Evolutionary conservation across 306 rosid genomes (phyloP).

Genomic region (Sindora glabra): DNA sequence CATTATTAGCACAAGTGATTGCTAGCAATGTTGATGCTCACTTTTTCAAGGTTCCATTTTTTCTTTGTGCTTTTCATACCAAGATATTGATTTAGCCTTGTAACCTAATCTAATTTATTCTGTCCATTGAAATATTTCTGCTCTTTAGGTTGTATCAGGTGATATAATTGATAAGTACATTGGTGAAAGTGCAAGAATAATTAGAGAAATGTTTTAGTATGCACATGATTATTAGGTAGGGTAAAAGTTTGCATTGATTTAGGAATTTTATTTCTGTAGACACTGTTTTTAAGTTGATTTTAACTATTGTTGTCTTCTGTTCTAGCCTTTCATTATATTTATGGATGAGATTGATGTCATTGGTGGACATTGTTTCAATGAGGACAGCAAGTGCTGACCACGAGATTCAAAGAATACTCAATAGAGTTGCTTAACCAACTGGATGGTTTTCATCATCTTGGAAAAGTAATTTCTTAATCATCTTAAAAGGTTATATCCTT

Average conservation of each 20-base stretch:
- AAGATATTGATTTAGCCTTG: neutral
- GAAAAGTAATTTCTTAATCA: constrained; percentile 35
- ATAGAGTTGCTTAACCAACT: constrained; percentile 62
- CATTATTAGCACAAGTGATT: constrained; percentile 50
- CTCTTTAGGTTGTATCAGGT: constrained; percentile 45
- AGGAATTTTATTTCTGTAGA: neutral
- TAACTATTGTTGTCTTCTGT: neutral
- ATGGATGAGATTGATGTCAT: constrained; percentile 67
- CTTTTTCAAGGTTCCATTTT: constrained; percentile 34
- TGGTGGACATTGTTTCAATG: constrained; percentile 55
- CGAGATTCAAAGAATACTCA: constrained; percentile 53
- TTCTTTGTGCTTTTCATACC: neutral
- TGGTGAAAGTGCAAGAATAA: constrained; percentile 53
- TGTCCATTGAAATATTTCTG: neutral
- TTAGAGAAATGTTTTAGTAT: constrained; percentile 56
- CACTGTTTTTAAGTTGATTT: neutral
- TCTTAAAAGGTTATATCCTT: neutral
- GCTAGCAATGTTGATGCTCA: constrained; percentile 59
- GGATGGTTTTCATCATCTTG: constrained; percentile 58
- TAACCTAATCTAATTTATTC: no score
- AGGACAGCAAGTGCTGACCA: constrained; percentile 61
- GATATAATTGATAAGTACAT: constrained; percentile 54
- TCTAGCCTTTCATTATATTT: constrained; percentile 53
- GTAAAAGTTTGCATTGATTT: neutral
- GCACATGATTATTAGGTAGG: constrained; percentile 63